These are phyloP conservation scores for Aspergillus sp. DNA, from an alignment of 2,329 filamentous ascomycete species.

Conservation along the genomic window DNA sequence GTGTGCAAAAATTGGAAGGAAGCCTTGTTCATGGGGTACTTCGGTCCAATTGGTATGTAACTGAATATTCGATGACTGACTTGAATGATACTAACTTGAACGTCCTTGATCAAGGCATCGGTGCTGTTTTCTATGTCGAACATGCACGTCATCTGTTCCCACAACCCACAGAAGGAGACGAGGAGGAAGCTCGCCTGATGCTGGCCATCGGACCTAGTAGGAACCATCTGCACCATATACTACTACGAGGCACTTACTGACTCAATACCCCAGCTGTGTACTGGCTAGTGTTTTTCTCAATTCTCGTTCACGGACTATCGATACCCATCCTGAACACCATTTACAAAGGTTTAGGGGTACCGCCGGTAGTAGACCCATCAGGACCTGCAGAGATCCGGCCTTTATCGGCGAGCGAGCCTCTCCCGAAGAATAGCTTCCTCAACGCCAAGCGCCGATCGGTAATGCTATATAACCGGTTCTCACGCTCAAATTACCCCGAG, in stretches of 20 bases:
- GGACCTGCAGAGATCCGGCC: slow-evolving; percentile 2
- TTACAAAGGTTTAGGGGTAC: not conserved
- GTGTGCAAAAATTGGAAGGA: slow-evolving; percentile 6
- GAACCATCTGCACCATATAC: not conserved
- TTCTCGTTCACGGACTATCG: slow-evolving; percentile 2
- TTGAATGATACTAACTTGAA: not conserved
- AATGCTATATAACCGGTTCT: slow-evolving; percentile 3
- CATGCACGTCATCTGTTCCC: slow-evolving; percentile 3
- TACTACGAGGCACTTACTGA: not conserved
- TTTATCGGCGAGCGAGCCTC: not conserved
- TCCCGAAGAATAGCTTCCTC: slow-evolving; percentile 1
- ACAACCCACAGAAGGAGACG: slow-evolving; percentile 1
- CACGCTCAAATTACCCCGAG: not conserved
- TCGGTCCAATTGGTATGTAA: slow-evolving; percentile 1
- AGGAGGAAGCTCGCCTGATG: not conserved
- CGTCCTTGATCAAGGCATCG: not conserved
- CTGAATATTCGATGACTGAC: not conserved
- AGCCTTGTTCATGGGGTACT: slow-evolving; percentile 3
- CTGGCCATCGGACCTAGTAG: not conserved
- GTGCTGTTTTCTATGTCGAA: slow-evolving; percentile 5
- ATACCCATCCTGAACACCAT: slow-evolving; percentile 1
- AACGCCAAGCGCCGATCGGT: slow-evolving; percentile 1
- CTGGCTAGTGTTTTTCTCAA: slow-evolving; percentile 4
- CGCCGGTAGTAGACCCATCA: slow-evolving; percentile 2
- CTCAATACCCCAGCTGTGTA: not conserved